Evolutionary conservation across 495 filamentous ascomycete genomes (phyloP), one percentile per base, ranked within the genome.

Genomic region (Penicillium antarcticum): DNA sequence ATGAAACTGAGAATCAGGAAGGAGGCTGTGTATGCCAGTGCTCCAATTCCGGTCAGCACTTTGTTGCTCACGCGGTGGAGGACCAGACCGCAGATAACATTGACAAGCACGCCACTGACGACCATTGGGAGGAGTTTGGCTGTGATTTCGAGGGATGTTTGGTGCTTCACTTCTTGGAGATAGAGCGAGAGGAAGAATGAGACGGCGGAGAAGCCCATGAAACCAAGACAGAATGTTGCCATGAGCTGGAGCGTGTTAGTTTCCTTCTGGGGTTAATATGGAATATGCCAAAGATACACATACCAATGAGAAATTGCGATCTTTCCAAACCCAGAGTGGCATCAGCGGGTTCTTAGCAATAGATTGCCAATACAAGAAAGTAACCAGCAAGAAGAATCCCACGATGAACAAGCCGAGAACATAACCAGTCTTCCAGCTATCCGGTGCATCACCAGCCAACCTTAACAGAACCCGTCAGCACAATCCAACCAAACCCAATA

Each of bases 341-440:
- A 74, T 69, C 34, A 74, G 43, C 9, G 71, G 57, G 29, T 66
- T 16, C 12, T 45, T 33, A 7, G 62, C 64, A 14, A 65, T 21
- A 1, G 65, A 68, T 41, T 91, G 84, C 86, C 87, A 90, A 32
- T 73, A 62, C 17, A 85, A 58, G 53, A 91, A 91, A 2, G 68
- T 56, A 0, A 53, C 71, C 5, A 89, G 72, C 4, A 89, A 61
- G 9, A 83, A 44, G 21, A 87, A 35, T 1, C 85, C 82, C 11
- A 87, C 66, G 17, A 84, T 76, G 34, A 91, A 80, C 4, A 90
- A 64, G 7, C 75, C 77, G 29, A 82, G 72, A 1, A 89, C 77
- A 70, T 86, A 89, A 4, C 82, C 77, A 0, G 81, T 85, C 16
- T 61, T 62, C 87, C 87, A 91, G 6, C 87, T 86, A 26, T 86